phyloP scores from a whole-genome alignment of 2,329 filamentous ascomycete species.

The Pseudogymnoascus sp. region DNA sequence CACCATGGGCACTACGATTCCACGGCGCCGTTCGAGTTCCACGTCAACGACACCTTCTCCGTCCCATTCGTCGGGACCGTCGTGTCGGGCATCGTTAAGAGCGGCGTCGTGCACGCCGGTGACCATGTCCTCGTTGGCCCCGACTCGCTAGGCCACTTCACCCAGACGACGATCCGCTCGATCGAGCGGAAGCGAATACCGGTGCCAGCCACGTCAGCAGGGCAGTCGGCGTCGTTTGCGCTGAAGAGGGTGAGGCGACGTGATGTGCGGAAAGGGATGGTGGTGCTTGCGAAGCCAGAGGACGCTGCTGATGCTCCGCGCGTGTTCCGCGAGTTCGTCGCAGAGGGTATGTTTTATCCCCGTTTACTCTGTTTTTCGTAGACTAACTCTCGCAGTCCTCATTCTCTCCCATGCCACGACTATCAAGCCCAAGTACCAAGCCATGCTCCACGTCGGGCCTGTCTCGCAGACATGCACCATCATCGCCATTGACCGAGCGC shows the following conservation, averaged over 20 bases:
- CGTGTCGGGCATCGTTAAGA: conserved; percentile 86
- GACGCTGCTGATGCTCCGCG: conserved; percentile 51
- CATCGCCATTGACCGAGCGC: conserved; percentile 93
- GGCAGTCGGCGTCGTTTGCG: conserved; percentile 88
- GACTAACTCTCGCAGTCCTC: conserved; percentile 49
- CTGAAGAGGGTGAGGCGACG: conserved; percentile 79
- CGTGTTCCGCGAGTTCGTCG: conserved; percentile 68
- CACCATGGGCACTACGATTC: conserved; percentile 90
- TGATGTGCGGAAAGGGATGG: conserved; percentile 96
- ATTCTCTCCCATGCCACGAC: conserved; percentile 95
- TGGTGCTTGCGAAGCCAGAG: conserved; percentile 79
- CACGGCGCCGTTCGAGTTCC: conserved; percentile 84
- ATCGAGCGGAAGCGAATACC: conserved; percentile 91
- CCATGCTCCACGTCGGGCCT: conserved; percentile 94
- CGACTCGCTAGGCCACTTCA: conserved; percentile 84
- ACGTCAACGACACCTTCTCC: conserved; percentile 95
- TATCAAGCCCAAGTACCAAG: conserved; percentile 94
- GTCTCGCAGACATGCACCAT: conserved; percentile 95
- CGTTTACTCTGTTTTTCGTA: neutral
- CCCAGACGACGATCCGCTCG: conserved; percentile 74
- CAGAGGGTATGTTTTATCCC: conserved; percentile 50
- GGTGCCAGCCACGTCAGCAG: conserved; percentile 80
- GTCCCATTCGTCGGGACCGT: conserved; percentile 96
- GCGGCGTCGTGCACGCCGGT: conserved; percentile 80
- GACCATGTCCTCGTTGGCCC: conserved; percentile 85